Base-by-base conservation (phyloP, 2,329 filamentous ascomycete species). In the Alternaria arbusti region DNA sequence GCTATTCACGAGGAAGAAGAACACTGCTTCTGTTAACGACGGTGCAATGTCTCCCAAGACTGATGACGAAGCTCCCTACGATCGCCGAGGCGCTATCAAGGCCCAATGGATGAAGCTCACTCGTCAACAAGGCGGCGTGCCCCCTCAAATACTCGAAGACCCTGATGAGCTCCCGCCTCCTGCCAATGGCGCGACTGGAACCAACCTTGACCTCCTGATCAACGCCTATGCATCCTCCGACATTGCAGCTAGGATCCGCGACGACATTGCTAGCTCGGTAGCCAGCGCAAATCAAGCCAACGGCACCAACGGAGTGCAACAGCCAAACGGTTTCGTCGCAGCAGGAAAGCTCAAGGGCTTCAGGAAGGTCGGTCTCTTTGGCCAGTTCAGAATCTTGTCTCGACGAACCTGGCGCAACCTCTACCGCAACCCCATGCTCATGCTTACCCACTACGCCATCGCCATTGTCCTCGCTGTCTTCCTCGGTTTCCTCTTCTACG, bases 401-500 rank as follows among this genome's bases (percentile, higher is more conserved):
- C 87, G 90, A 73, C 89, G 96, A 49, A 99, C 96, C 0, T 99
- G 95, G 95, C 94, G 92, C 76, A 99, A 99, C 76, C 86, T 99
- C 7, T 98, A 99, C 83, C 90, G 96, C 61, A 97, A 99, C 79
- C 96, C 96, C 1, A 94, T 98, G 88, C 84, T 99, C 63, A 99
- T 99, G 96, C 87, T 99, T 61, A 97, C 94, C 0, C 96, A 99
- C 81, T 99, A 98, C 77, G 96, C 96, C 40, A 98, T 97, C 70
- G 94, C 96, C 8, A 98, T 99, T 64, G 83, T 98, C 0, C 87
- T 99, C 6, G 96, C 94, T 2, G 95, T 98, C 6, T 91, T 99
- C 61, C 94, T 95, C 2, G 96, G 96, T 4, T 98, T 92, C 80
- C 86, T 99, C 12, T 99, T 98, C 84, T 99, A 98, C 73, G 96